Conservation (phyloP, 2,329 filamentous ascomycete species). For the Magnaporthales sp. region DNA sequence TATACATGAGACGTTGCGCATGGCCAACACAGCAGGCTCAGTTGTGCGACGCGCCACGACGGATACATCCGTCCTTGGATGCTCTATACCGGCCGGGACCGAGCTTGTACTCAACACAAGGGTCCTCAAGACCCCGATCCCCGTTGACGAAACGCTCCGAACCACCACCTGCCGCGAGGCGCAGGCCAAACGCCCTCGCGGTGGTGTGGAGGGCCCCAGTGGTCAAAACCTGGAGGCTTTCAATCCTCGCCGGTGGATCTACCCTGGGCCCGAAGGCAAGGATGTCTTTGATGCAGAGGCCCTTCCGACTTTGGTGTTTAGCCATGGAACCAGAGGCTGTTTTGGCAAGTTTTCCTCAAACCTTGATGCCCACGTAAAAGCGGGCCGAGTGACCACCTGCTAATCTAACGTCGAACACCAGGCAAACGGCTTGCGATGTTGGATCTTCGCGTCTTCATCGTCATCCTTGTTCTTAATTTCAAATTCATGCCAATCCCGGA, state of each 20-base stretch:
- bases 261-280: constrained; percentile 12
- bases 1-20: background rate
- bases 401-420: constrained; percentile 1
- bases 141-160: constrained; percentile 19
- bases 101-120: constrained; percentile 11
- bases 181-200: constrained; percentile 18
- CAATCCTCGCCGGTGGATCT: constrained; percentile 30
- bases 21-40: background rate
- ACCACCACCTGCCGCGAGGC: constrained; percentile 19
- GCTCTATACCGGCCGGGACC: background rate
- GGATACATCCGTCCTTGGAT: background rate
- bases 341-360: constrained; percentile 16
- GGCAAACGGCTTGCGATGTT: constrained; percentile 14
- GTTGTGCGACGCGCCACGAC: background rate
- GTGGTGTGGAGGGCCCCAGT: constrained; percentile 14
- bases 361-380: background rate
- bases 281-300: constrained; percentile 23
- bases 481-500: constrained; percentile 14
- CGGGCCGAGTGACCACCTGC: no score
- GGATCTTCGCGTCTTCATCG: constrained; percentile 15
- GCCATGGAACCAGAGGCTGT: constrained; percentile 25
- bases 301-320: constrained; percentile 24
- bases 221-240: constrained; percentile 19
- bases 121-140: constrained; percentile 11
- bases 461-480: constrained; percentile 13